These are phyloP conservation scores for Rhodomyrtus psidioides DNA, from an alignment of 441 rosid species.

Conservation along the genomic window DNA sequence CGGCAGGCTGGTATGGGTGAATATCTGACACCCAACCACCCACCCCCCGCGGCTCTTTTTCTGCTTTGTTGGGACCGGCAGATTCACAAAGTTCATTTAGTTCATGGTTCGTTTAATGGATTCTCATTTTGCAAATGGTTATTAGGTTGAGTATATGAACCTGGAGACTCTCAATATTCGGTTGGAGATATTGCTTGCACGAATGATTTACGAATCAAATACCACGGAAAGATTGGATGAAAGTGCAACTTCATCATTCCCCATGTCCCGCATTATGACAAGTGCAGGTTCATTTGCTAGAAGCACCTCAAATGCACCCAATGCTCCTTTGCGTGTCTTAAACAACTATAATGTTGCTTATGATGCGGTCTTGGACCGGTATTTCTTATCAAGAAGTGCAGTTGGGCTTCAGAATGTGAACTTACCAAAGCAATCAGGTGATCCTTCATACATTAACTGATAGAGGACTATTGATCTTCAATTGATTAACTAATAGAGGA, in stretches of 20 bases:
- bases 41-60: too few species aligned
- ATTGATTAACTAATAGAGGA: neutral
- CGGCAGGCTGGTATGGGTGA: neutral
- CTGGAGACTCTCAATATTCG: conserved; percentile 3
- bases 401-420: neutral
- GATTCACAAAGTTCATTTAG: neutral
- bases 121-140: neutral
- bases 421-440: neutral
- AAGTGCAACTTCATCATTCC: conserved; percentile 5
- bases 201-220: neutral
- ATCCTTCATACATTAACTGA: neutral
- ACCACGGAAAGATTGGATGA: neutral
- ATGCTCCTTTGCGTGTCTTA: neutral
- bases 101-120: neutral
- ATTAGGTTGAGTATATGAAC: conserved; percentile 23
- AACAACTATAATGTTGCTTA: neutral
- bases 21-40: neutral
- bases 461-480: neutral
- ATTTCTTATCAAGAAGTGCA: conserved; percentile 13
- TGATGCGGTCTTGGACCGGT: neutral
- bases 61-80: too few species aligned
- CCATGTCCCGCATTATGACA: conserved; percentile 4
- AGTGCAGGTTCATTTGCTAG: conserved; percentile 1
- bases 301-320: neutral
- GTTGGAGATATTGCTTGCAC: conserved; percentile 6